Evolutionary conservation across 2,329 filamentous ascomycete genomes (phyloP).

Genomic region (Microdochium trichocladiopsis): DNA sequence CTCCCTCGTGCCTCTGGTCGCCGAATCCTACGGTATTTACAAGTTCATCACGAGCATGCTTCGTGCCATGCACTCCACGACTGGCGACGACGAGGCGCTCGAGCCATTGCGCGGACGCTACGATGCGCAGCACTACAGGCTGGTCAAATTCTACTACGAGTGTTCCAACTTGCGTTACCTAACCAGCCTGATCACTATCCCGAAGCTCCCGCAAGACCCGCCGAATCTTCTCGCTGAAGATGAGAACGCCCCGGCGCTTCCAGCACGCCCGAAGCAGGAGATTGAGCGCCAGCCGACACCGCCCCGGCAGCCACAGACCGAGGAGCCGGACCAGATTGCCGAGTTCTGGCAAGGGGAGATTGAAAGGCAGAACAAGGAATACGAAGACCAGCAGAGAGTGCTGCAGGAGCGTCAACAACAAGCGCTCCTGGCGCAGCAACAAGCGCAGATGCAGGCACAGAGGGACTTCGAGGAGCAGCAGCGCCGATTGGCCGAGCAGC

Average conservation of each 20-base stretch:
- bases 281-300: constrained; percentile 64
- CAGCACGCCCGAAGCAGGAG: constrained; percentile 71
- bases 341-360: constrained; percentile 98
- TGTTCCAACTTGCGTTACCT: constrained; percentile 96
- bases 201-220: constrained; percentile 89
- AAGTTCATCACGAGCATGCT: constrained; percentile 99
- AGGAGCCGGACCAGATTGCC: constrained; percentile 89
- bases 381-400: constrained; percentile 86
- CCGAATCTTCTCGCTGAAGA: constrained; percentile 84
- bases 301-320: constrained; percentile 56
- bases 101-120: constrained; percentile 84
- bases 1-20: constrained; percentile 83
- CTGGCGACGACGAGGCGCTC: constrained; percentile 88
- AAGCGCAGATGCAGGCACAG: constrained; percentile 78
- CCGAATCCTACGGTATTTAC: constrained; percentile 98
- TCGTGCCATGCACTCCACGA: constrained; percentile 92
- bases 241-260: constrained; percentile 75
- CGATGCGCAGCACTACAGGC: constrained; percentile 90
- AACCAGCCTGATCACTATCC: constrained; percentile 91
- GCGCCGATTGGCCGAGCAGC: constrained; percentile 77
- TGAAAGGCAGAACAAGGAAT: constrained; percentile 85
- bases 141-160: constrained; percentile 98
- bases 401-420: constrained; percentile 82
- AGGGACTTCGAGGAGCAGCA: constrained; percentile 97
- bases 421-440: constrained; percentile 72